phyloP scores from a whole-genome alignment of 2,329 filamentous ascomycete genomes.

The Colletotrichum sansevieriae region DNA sequence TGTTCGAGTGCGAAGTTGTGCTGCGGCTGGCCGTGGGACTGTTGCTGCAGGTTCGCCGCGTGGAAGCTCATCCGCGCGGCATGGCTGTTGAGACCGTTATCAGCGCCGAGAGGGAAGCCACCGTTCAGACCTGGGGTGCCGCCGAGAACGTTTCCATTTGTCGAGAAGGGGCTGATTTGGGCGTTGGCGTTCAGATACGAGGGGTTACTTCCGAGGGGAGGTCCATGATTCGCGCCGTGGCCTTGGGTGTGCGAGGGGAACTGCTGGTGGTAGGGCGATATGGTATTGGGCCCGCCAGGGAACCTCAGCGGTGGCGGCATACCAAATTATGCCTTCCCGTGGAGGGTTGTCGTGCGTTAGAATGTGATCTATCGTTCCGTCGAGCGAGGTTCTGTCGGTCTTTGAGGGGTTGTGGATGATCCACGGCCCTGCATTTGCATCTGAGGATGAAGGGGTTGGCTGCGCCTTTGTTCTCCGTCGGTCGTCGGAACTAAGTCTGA shows the following conservation, averaged over 20 bases:
- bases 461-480: slow-evolving; percentile 36
- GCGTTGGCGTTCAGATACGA: slow-evolving; percentile 79
- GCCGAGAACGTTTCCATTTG: slow-evolving; percentile 68
- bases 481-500: slow-evolving; percentile 24
- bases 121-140: slow-evolving; percentile 69
- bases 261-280: slow-evolving; percentile 60
- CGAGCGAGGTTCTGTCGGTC: slow-evolving; percentile 15
- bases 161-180: slow-evolving; percentile 76
- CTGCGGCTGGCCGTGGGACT: slow-evolving; percentile 64
- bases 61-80: slow-evolving; percentile 91
- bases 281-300: slow-evolving; percentile 59
- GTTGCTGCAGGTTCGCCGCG: slow-evolving; percentile 69
- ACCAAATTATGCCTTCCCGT: slow-evolving; percentile 44
- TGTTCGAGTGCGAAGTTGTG: slow-evolving; percentile 43
- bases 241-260: slow-evolving; percentile 68
- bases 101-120: slow-evolving; percentile 69
- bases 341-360: slow-evolving; percentile 8
- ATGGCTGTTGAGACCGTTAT: slow-evolving; percentile 85
- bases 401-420: slow-evolving; percentile 34
- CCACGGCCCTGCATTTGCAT: slow-evolving; percentile 42
- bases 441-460: slow-evolving; percentile 21
- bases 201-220: slow-evolving; percentile 74
- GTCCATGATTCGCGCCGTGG: slow-evolving; percentile 60
- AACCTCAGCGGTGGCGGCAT: slow-evolving; percentile 61
- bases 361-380: slow-evolving; percentile 17